These are phyloP conservation scores for Alloascoidea hylecoeti DNA, from an alignment of 805 yeast species.

Conservation along the genomic window DNA sequence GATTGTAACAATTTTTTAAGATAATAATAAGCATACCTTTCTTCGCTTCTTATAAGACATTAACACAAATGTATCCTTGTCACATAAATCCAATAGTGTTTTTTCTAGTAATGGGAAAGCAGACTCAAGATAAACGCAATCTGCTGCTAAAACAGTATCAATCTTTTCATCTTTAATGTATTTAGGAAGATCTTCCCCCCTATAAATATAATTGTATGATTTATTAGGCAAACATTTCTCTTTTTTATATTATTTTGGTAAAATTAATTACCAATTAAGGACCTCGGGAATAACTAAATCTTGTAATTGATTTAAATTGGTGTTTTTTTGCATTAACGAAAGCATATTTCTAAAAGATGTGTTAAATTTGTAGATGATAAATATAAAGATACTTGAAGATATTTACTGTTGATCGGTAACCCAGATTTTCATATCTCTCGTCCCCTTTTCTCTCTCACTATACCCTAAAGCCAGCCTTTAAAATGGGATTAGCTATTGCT, in stretches of 20 bases:
- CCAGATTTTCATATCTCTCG: conserved; percentile 19
- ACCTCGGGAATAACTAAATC: conserved; percentile 24
- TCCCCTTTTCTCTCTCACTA: conserved; percentile 8
- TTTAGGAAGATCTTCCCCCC: conserved; percentile 24
- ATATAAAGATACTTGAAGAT: not conserved
- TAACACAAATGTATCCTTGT: conserved; percentile 25
- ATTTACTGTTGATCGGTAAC: conserved; percentile 33
- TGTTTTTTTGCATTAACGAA: conserved; percentile 30
- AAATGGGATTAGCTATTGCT: too few species aligned
- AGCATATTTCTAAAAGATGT: conserved; percentile 19
- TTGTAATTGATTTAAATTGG: conserved; percentile 23
- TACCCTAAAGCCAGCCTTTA: conserved; percentile 16
- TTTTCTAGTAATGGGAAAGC: conserved; percentile 37
- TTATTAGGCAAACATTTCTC: not conserved
- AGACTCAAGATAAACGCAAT: conserved; percentile 40
- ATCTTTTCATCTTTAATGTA: conserved; percentile 17
- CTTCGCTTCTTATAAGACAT: conserved; percentile 43
- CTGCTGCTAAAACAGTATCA: conserved; percentile 42
- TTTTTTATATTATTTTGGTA: not conserved
- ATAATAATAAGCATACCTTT: conserved; percentile 15
- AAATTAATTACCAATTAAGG: conserved; percentile 27
- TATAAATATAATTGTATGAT: conserved; percentile 1
- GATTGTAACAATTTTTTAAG: not conserved
- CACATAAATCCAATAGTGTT: conserved; percentile 30
- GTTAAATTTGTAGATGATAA: not conserved